Evolutionary conservation across 2,329 filamentous ascomycete genomes (phyloP), one percentile per base, ranked within the genome.

Genomic region (Calonectria honghensis): DNA sequence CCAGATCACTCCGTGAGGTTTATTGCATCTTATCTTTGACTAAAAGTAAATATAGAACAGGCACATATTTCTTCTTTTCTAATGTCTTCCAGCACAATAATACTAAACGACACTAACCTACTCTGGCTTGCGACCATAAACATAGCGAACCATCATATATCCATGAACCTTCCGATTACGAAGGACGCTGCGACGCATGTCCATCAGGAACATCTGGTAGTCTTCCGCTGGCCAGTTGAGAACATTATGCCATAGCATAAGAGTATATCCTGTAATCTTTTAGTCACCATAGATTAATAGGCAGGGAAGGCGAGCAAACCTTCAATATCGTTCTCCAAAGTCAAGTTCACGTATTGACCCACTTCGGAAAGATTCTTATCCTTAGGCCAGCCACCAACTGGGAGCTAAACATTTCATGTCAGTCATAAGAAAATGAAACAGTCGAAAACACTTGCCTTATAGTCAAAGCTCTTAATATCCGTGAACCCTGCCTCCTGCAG

Each of bases 251-350:
- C 72, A 75, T 14, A 74, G n/a, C 18, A 71, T n/a, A n/a, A 75
- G 51, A 1, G 72, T 75, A 13, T 75, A 74, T 37, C 74, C 74
- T 75, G 32, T 0, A 24, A 4, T 5, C 31, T 9, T 24, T n/a
- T 16, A 35, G 54, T 24, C n/a, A 37, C 20, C 37, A 37, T 37
- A 18, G 10, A 9, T 4, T 24, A 13, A 37, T 6, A 2, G 11
- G 5, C 9, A 24, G 10, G 0, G 14, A 3, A 3, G 0, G 2
- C 0, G 18, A 3, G 32, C 68, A 48, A 39, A 72, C 74, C 74
- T n/a, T 75, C 72, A 0, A 74, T 61, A 9, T 74, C 72, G 7
- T 75, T 75, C 10, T 74, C 72, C 35, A 75, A 68, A 2, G 72
- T 74, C 29, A 68, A 39, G 0, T 61, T 65, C 24, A 75, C 52